A percentile compares a stretch with the other conserved stretches of the same genome.
Conservation (phyloP, 345 rosid genomes). For the Ceriops zippeliana region DNA sequence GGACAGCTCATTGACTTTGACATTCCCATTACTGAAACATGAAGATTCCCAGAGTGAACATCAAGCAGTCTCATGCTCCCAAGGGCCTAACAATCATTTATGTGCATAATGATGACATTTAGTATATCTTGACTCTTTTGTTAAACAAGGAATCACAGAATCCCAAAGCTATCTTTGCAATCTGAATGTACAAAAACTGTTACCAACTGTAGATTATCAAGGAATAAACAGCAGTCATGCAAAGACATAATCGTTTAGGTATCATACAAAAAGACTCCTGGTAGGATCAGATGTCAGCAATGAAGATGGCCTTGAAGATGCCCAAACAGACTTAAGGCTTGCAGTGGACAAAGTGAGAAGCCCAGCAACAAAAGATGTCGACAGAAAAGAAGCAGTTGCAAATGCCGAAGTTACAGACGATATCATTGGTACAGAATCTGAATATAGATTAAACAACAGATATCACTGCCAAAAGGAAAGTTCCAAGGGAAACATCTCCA, state of each 20-base stretch:
- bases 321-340: slow-evolving; percentile 66
- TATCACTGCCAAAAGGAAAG: slow-evolving; percentile 11
- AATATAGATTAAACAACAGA: slow-evolving; percentile 13
- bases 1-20: background rate
- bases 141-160: background rate
- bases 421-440: slow-evolving; percentile 69
- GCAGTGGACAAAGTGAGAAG: slow-evolving; percentile 77
- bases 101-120: no score
- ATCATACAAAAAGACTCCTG: slow-evolving; percentile 73
- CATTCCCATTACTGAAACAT: no score
- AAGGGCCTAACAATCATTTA: no score
- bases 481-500: background rate
- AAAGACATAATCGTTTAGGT: slow-evolving; percentile 12
- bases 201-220: background rate
- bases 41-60: no score
- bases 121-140: no score
- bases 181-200: background rate
- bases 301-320: slow-evolving; percentile 57
- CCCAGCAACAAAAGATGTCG: slow-evolving; percentile 57
- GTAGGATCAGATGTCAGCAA: slow-evolving; percentile 60
- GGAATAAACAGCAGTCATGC: background rate
- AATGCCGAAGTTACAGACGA: slow-evolving; percentile 45
- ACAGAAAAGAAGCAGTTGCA: slow-evolving; percentile 50
- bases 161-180: background rate
- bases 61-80: no score